Evolutionary conservation across 176 grass and related monocot species (phyloP), one percentile per base, ranked within the genome.

Genomic region (Ensete ventricosum): DNA sequence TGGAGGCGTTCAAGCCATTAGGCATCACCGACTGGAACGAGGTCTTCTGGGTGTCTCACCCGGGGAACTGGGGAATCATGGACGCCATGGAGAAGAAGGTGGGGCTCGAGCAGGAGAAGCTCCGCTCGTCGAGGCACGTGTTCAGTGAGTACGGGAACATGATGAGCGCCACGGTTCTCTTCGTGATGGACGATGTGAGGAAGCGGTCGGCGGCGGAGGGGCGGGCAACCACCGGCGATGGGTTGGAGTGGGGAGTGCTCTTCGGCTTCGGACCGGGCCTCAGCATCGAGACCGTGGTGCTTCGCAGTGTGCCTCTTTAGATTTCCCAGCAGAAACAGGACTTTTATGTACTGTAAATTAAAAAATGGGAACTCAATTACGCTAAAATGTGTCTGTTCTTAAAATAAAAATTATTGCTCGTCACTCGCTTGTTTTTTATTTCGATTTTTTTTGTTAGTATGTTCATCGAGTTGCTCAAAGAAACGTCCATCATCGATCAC

Each of bases 11-110:
- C 62, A 25, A 65, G 62, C 62, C 62, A n/a, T n/a, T 65, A n/a
- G 23, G 62, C 19, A 24, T 65, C 62, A 65, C 62, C 21, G 21
- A 65, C 62, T 65, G 62, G 62, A 65, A 65, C 62, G 62, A 65
- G 7, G 23, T 65, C 62, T 65, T 65, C 62, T 65, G 62, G 62
- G 62, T 65, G 1, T 21, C 62, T 0, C 62, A 65, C 21, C 62
- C 62, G 3, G 62, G 62, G 20, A 65, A 65, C 62, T 65, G 62
- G 62, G 21, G 19, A 10, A 65, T 65, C 62, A 65, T 65, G 62
- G 62, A 65, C 21, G 62, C 62, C n/a, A 11, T 65, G 22, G n/a
- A 55, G 9, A 55, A 55, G 53, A 55, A 55, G 53, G 53, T 55
- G 14, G 53, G 53, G 9, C 53, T 55, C 12, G 53, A 55, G 53